Base-by-base conservation (phyloP, 2,329 filamentous ascomycete genomes). In the Amylocarpus encephaloides region DNA sequence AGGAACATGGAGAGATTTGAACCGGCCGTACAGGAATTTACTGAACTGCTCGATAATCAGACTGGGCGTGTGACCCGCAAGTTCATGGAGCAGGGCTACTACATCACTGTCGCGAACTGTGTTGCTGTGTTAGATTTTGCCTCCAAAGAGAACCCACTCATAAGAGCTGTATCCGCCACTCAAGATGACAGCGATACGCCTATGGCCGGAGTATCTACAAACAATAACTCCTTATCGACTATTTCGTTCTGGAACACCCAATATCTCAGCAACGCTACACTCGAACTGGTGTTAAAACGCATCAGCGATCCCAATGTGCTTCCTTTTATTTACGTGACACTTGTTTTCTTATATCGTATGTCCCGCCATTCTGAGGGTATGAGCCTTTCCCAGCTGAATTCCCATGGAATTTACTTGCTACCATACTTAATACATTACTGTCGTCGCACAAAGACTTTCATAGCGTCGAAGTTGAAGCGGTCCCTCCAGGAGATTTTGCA, bases 31-130 rank as follows among this genome's bases (percentile, higher is more conserved):
- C 52, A 66, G 0, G 71, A 76, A 1, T 86, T 86, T 38, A 59
- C 81, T 0, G 59, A 59, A 0, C 63, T 73, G 0, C 67, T 91
- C 0, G 76, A 84, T 50, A 66, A 67, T 5, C 76, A 83, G 11
- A 83, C 88, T 44, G 71, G 0, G 69, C 73, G 1, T 69, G 75
- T 43, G 67, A 74, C 29, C 82, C 39, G 51, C 12, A 66, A 59
- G 18, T 61, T 63, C 38, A 72, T 72, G 59, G 71, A 75, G 34
- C 71, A 75, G 56, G 74, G 72, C 0, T 77, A 79, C n/a, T 73
- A 78, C 40, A 76, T 85, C 22, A 78, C 74, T 0, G 73, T 85
- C 2, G 70, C 77, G 5, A 67, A 67, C 38, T 51, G 49, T 16
- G 59, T 66, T 32, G 61, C 62, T 0, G 55, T 67, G 43, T 52